Base-by-base conservation (phyloP, 495 filamentous ascomycete species). In the Penicillium pancosmium region DNA sequence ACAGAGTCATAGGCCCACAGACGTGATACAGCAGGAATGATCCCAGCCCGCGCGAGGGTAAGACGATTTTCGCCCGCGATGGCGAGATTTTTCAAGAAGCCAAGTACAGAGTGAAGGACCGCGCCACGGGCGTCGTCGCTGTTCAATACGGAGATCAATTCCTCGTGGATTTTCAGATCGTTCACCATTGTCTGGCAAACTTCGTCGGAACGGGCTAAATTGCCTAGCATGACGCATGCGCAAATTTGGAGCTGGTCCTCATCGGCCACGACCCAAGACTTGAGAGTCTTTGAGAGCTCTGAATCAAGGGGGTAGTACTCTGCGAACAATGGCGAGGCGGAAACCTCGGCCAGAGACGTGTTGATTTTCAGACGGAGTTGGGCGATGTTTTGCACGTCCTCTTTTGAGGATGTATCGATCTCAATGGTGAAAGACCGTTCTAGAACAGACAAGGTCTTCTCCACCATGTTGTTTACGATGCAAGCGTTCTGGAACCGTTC, bases 41-140 rank as follows among this genome's bases (percentile, higher is more conserved):
- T 75, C 0, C 80, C 83, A 0, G 82, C 75, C 11, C 79, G 65
- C 8, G 83, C 89, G 5, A 93, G 70, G 9, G 69, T 61, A 31
- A 71, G 52, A 55, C 88, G 90, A 63, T 92, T 92, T 5, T 74
- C 73, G 9, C 76, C 66, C 2, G 88, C 83, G 55, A 93, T 86
- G 35, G 89, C 87, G 3, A 93, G 78, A 63, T 94, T 93, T 65
- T 91, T 93, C 54, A 92, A 74, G 62, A 92, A 91, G n/a, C 88
- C 82, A 8, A 91, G 78, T 5, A 80, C 76, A 9, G 88, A 82
- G 68, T 91, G 88, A 3, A 89, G 73, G 0, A 90, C 79, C 25
- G 85, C 82, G 8, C 71, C 74, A 21, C 73, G 74, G 10, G 75
- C 62, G 18, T 75, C 62, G 16, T 75, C 69, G 4, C 69, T 71